Conservation (phyloP, 805 yeast species). For the Ogataea trehaloabstinens region DNA sequence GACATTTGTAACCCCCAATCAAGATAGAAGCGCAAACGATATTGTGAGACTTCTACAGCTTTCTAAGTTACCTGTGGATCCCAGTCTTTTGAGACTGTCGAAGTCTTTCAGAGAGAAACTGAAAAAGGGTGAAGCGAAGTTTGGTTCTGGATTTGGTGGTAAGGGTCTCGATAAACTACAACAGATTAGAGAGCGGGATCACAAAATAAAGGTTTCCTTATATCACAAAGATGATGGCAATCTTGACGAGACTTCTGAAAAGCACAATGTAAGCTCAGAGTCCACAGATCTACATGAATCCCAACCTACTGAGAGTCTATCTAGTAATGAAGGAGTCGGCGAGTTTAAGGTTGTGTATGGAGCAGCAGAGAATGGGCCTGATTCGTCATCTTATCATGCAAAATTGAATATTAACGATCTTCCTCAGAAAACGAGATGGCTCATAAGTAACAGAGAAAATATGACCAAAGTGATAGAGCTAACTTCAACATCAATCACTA, state of each 20-base stretch:
- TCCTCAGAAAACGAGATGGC: constrained; percentile 80
- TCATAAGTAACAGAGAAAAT: constrained; percentile 65
- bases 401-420: constrained; percentile 77
- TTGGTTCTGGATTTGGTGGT: constrained; percentile 86
- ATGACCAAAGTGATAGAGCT: constrained; percentile 63
- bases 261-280: constrained; percentile 25
- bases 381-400: constrained; percentile 55
- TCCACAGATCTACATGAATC: constrained; percentile 12
- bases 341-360: constrained; percentile 49
- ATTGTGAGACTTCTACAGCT: constrained; percentile 65
- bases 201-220: constrained; percentile 48
- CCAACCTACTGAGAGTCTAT: constrained; percentile 1
- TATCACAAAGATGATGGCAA: constrained; percentile 36
- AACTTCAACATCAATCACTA: constrained; percentile 74
- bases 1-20: constrained; percentile 63
- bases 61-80: constrained; percentile 55
- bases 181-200: constrained; percentile 50
- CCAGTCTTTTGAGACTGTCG: constrained; percentile 49
- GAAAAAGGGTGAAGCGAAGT: constrained; percentile 59
- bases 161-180: constrained; percentile 82
- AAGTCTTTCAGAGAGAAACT: constrained; percentile 56
- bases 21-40: constrained; percentile 65
- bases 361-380: constrained; percentile 42
- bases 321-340: constrained; percentile 26
- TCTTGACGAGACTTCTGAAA: constrained; percentile 21